A percentile compares a stretch with the other conserved stretches of the same genome.
These are phyloP conservation scores for Haplosporangium sp. DNA, from an alignment of 371 early-diverging fungal species.

Conservation along the genomic window DNA sequence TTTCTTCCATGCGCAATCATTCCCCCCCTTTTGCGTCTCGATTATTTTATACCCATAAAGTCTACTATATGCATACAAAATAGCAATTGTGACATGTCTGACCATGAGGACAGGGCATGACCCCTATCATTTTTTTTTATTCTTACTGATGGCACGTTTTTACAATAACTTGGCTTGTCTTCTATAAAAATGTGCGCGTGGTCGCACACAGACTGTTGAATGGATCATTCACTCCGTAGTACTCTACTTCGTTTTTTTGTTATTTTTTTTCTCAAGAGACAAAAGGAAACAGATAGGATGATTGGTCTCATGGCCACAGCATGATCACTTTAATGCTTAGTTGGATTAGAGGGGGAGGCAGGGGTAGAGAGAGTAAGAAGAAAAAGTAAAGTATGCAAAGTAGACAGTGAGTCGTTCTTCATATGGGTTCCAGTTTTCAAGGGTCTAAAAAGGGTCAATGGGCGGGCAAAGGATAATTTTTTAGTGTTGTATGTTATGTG, in stretches of 20 bases:
- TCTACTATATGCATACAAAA: too few species aligned
- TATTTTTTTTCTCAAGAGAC: background rate
- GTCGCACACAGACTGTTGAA: conserved; percentile 31
- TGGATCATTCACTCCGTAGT: conserved; percentile 1
- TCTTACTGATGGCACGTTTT: background rate
- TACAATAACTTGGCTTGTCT: background rate
- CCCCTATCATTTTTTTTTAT: background rate
- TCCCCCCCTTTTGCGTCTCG: too few species aligned
- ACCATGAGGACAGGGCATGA: conserved; percentile 10
- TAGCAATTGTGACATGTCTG: background rate
- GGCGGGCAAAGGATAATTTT: too few species aligned
- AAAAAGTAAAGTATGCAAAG: background rate
- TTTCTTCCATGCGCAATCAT: too few species aligned
- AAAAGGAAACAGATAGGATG: background rate
- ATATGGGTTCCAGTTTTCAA: too few species aligned
- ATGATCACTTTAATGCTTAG: conserved; percentile 1
- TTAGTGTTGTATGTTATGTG: too few species aligned
- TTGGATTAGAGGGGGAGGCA: background rate
- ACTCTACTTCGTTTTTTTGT: background rate
- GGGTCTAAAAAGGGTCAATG: too few species aligned
- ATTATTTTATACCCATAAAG: too few species aligned
- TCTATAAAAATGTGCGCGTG: conserved; percentile 11
- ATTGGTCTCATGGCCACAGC: conserved; percentile 13
- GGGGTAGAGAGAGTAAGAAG: background rate
- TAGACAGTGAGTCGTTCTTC: too few species aligned